Percentiles rank a stretch among this genome's conserved stretches.
Evolutionary conservation across 1,284 basidiomycete genomes (phyloP).

Genomic region (Pseudozyma thailandica): DNA sequence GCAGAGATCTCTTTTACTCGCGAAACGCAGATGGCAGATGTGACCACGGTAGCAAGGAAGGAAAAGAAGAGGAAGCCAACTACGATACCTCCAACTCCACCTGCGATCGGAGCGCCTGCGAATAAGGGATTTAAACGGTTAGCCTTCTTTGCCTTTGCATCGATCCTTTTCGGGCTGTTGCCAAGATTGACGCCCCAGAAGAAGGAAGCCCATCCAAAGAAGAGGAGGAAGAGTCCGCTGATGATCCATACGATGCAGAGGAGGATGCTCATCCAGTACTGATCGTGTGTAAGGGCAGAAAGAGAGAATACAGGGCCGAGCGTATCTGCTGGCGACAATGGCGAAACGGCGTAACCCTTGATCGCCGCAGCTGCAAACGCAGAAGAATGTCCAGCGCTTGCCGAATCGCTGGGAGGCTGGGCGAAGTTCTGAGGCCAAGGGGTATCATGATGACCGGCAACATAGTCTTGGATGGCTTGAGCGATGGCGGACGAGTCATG

Average conservation of each 20-base stretch:
- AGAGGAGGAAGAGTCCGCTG: constrained; percentile 49
- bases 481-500: constrained; percentile 43
- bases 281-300: constrained; percentile 18
- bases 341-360: not conserved
- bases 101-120: constrained; percentile 38
- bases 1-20: constrained; percentile 27
- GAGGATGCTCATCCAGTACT: constrained; percentile 46
- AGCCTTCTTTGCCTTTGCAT: constrained; percentile 14
- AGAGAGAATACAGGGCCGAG: constrained; percentile 29
- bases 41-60: constrained; percentile 45
- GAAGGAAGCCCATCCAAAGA: constrained; percentile 60
- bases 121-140: constrained; percentile 7
- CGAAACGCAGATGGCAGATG: constrained; percentile 38
- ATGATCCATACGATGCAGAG: constrained; percentile 57
- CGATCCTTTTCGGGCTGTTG: constrained; percentile 15
- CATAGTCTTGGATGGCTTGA: constrained; percentile 47
- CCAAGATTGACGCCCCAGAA: constrained; percentile 49
- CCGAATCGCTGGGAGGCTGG: constrained; percentile 4
- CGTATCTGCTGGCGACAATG: not conserved
- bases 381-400: not conserved
- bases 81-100: constrained; percentile 52
- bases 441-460: constrained; percentile 27
- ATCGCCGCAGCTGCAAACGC: not conserved
- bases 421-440: constrained; percentile 25
- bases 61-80: constrained; percentile 57